Evolutionary conservation across 1,284 basidiomycete genomes (phyloP), one percentile per base, ranked within the genome.

Genomic region (Ganoderma leucocontextum): DNA sequence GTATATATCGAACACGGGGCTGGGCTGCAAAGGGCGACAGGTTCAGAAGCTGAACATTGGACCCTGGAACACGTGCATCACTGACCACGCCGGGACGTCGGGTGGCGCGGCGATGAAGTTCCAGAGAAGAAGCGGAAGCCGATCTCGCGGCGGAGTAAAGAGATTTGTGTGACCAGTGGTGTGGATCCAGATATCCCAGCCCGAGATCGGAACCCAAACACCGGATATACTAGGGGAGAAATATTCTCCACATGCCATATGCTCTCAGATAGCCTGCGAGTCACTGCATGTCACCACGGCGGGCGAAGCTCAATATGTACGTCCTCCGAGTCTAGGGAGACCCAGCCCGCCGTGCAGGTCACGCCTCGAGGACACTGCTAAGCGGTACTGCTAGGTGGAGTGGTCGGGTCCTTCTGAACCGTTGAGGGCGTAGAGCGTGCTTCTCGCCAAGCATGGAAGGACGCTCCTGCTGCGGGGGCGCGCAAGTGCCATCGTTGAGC

Each of bases 1-100:
- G 3, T 55, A 55, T 55, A 55, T 7, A 29, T 55, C 29, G 52
- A 33, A 35, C 52, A 29, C 2, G 29, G 33, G n/a, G 33, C 35
- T 57, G 17, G n/a, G 4, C 29, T 15, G 13, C 9, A 12, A 12
- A 38, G 8, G 19, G 19, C 55, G 53, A 17, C 25, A 33, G 9
- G 19, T 19, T 57, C 19, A 33, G 55, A 12, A 38, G 55, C 8
- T 19, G 55, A 8, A 57, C 35, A 57, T 10, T 17, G 55, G 35
- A 12, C 55, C 17, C 55, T 57, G 55, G 35, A 38, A 36, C 35
- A 17, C 55, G 29, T 57, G 55, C 33, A 57, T 57, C 55, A 57
- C 1, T 2, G 19, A 57, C 5, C 4, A 57, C 17, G 35, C 1
- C 9, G 22, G n/a, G 19, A 57, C 55, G 38, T 6, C 17, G 6